Evolutionary conservation across 139 green algal species (phyloP), one percentile per base, ranked within the genome.

Genomic region (Micractinium sp.): DNA sequence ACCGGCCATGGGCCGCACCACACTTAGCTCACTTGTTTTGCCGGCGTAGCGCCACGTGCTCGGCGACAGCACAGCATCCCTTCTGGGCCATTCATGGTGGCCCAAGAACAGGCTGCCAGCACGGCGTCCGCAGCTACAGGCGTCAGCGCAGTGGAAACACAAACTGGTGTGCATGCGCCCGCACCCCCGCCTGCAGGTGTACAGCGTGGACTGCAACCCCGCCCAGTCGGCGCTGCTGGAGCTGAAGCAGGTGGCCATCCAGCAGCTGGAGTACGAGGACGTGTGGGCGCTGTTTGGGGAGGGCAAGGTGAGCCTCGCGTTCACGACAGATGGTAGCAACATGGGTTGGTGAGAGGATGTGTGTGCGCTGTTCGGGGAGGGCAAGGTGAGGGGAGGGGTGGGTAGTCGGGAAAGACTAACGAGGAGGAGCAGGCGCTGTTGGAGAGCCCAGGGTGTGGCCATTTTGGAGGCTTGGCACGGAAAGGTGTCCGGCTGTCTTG

Each of bases 171-270:
- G 35, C 67, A 39, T 18, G 36, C 22, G 2, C 13, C 71, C 73
- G 31, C 73, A 47, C 14, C 31, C 73, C n/a, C n/a, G 5, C 31
- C 74, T 33, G 36, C 92, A 96, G 92, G 97, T 99, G 33, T 96
- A 98, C 69, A 95, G 93, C 5, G 98, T 99, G 77, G 98, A 99
- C 95, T 99, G 98, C 95, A 99, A 99, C 93, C 97, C 97, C 29
- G 98, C 98, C 16, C 97, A 99, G 92, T 95, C 89, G 18, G 96
- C 96, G 27, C 93, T 99, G 63, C 93, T 99, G 69, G 98, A 99
- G 93, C 94, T 99, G 12, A 99, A 99, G 92, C 82, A 91, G 39
- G 86, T 91, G 71, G 97, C 96, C 78, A 97, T 98, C 90, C 93
- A 91, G 93, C 90, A 96, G 41, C 94, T 99, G 60, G 91, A 95